These are phyloP conservation scores for Halteria grandinella DNA, from an alignment of 73 alveolate species.

Conservation along the genomic window DNA sequence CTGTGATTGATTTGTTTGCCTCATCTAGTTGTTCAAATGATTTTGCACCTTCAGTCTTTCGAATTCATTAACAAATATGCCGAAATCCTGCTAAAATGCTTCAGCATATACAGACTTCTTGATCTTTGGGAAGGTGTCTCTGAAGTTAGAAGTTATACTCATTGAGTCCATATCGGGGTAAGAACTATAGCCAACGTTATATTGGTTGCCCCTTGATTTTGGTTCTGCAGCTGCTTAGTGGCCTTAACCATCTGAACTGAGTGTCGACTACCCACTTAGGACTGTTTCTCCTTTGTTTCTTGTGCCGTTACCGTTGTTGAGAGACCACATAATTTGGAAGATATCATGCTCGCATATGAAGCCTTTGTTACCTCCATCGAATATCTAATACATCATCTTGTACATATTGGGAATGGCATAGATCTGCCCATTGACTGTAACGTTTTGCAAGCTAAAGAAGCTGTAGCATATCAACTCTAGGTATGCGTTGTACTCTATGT, in stretches of 20 bases:
- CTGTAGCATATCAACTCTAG: conserved; percentile 6
- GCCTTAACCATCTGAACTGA: no score
- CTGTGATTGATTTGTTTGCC: neutral
- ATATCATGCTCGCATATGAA: conserved; percentile 50
- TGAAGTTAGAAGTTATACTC: no score
- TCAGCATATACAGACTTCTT: conserved; percentile 16
- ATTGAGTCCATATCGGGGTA: no score
- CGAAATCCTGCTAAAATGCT: conserved; percentile 16
- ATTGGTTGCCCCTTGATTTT: no score
- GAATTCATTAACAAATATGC: conserved; percentile 2
- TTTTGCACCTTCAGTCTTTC: neutral
- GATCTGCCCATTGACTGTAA: neutral
- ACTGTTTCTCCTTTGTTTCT: no score
- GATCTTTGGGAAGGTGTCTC: conserved; percentile 2
- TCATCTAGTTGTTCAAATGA: neutral
- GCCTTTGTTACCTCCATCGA: conserved; percentile 41
- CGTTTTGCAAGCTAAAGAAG: conserved; percentile 18
- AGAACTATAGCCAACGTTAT: no score
- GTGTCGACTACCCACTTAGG: no score
- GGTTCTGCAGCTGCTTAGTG: no score
- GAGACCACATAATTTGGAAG: conserved; percentile 26
- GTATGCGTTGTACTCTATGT: conserved; percentile 10
- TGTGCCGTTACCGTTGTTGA: no score
- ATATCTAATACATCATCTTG: conserved; percentile 6
- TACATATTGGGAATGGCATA: conserved; percentile 12